Evolutionary conservation across 129 eudicot genomes (phyloP).

Genomic region (Helichrysum umbraculigerum): DNA sequence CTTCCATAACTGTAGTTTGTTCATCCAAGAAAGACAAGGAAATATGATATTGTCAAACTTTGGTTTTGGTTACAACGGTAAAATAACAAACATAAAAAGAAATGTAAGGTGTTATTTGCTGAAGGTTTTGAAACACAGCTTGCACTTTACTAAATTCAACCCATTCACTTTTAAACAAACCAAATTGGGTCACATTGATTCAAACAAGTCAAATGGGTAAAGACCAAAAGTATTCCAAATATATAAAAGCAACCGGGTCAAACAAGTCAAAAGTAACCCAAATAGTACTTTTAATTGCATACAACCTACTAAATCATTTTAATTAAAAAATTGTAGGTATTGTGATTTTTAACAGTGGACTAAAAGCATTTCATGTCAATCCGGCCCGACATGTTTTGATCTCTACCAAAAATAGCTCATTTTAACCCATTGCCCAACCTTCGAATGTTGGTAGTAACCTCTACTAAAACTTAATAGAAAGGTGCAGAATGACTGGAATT

Average conservation of each 20-base stretch:
- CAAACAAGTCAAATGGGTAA: neutral
- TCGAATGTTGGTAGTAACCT: neutral
- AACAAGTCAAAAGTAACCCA: neutral
- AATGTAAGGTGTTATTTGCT: neutral
- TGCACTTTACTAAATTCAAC: neutral
- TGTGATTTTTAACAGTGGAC: neutral
- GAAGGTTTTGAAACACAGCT: neutral
- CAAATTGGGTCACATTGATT: neutral
- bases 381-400: neutral
- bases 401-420: neutral
- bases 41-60: conserved; percentile 16
- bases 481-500: neutral
- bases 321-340: neutral
- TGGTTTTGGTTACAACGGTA: neutral
- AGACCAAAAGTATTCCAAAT: neutral
- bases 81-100: neutral
- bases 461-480: neutral
- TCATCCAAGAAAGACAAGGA: conserved; percentile 7
- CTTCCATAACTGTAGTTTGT: conserved; percentile 71
- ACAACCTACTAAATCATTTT: neutral
- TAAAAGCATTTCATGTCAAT: neutral
- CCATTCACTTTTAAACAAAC: neutral
- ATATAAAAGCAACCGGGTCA: neutral
- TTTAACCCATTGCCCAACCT: neutral
- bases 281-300: neutral